These are phyloP conservation scores for Leishmania turanica DNA, from an alignment of 208 protist species.

Conservation along the genomic window DNA sequence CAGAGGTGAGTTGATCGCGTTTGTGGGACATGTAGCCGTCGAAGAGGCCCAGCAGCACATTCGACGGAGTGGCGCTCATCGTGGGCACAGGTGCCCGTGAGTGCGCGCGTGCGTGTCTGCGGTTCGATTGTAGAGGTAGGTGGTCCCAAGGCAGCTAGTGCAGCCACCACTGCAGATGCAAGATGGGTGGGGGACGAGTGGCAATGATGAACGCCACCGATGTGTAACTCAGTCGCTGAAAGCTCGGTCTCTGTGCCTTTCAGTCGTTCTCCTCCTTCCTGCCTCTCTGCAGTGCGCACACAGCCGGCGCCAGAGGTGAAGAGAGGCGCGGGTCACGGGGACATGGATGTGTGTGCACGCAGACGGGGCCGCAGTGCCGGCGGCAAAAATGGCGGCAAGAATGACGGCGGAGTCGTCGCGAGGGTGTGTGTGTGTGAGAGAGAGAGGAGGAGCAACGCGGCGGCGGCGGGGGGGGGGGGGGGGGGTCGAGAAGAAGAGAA, in stretches of 20 bases:
- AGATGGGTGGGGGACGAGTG: neutral
- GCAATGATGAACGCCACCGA: neutral
- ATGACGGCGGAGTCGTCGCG: neutral
- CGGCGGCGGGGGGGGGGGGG: neutral
- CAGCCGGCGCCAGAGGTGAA: neutral
- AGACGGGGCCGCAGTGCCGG: neutral
- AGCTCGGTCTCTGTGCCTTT: neutral
- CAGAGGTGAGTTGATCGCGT: conserved; percentile 57
- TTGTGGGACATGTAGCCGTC: conserved; percentile 75
- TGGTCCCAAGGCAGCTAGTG: neutral
- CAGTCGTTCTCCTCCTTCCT: neutral
- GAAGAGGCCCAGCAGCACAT: conserved; percentile 69
- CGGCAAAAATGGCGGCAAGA: neutral
- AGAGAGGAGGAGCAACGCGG: neutral
- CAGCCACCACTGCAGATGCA: neutral
- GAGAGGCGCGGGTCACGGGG: neutral
- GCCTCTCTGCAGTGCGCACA: neutral
- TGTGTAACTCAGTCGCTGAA: neutral
- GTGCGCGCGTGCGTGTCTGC: neutral
- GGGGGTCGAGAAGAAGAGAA: neutral
- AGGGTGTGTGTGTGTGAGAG: neutral
- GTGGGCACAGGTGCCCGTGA: neutral
- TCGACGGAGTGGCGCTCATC: conserved; percentile 5
- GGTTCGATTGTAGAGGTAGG: neutral
- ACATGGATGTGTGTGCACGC: neutral